Conservation (phyloP, 2,329 filamentous ascomycete genomes). For the Golovinomyces cichoracearum region DNA sequence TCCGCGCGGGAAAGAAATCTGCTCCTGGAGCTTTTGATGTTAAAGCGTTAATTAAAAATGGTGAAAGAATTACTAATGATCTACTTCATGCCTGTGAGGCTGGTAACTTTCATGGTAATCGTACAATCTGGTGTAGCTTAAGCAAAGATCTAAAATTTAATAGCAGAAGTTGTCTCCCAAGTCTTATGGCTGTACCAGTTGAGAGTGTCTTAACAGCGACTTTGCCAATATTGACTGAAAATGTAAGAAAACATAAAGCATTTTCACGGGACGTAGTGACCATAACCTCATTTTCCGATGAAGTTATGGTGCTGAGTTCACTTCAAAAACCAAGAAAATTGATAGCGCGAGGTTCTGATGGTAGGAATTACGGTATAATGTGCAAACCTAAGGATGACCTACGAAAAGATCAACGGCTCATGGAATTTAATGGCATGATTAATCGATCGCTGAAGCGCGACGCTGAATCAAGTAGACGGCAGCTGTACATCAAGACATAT, state of each 20-base stretch:
- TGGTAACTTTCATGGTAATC: constrained; percentile 43
- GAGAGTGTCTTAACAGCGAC: constrained; percentile 63
- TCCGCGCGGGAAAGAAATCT: constrained; percentile 24
- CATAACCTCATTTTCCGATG: constrained; percentile 55
- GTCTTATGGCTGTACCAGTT: constrained; percentile 65
- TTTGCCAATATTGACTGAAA: constrained; percentile 48
- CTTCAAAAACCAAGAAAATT: constrained; percentile 80
- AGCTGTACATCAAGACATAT: constrained; percentile 90
- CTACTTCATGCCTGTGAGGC: constrained; percentile 58
- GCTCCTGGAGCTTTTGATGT: constrained; percentile 33
- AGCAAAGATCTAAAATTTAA: constrained; percentile 59
- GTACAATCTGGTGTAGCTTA: constrained; percentile 43
- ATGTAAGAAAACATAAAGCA: constrained; percentile 51
- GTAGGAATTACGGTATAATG: constrained; percentile 63
- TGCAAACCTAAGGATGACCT: constrained; percentile 98
- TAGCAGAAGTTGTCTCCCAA: constrained; percentile 52
- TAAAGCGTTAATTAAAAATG: constrained; percentile 44
- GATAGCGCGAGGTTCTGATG: constrained; percentile 68
- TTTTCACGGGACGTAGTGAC: constrained; percentile 72
- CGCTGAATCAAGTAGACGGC: constrained; percentile 65
- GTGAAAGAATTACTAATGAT: constrained; percentile 62
- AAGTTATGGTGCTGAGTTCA: constrained; percentile 72
- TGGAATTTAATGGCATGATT: constrained; percentile 98
- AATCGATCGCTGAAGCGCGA: constrained; percentile 83
- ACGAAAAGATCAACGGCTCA: constrained; percentile 85